Evolutionary conservation across 2,329 filamentous ascomycete species (phyloP), one percentile per base, ranked within the genome.

Genomic region (Epichloe brachyelytri): DNA sequence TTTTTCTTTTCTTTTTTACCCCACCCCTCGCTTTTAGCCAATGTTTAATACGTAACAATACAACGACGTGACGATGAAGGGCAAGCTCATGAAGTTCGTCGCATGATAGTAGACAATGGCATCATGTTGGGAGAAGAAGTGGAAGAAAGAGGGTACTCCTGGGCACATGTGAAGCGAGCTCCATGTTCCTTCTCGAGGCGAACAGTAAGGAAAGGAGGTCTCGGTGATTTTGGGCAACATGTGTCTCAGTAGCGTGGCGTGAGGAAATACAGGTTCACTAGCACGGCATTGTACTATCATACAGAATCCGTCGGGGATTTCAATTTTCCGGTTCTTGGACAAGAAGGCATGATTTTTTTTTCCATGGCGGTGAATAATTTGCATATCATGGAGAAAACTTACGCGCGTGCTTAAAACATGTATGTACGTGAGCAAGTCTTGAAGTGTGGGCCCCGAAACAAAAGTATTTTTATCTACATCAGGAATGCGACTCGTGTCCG

Each of bases 21-120:
- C 22, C 22, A 26, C 7, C 20, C 20, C 39, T 40, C 34, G 14
- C 36, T 17, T 48, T 48, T 50, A 54, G 51, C 38, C 49, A 51
- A 47, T 47, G 56, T 54, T 54, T 54, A 53, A 60, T 57, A 55
- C 64, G 62, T 63, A 62, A 64, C 61, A 64, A 57, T 46, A 51
- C 39, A 48, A 58, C 53, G 59, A 64, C 55, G 58, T 61, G 58
- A 65, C 60, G 60, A 65, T 43, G 10, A 46, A 49, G 43, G 46
- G 14, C 36, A 45, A 15, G 12, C 41, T 49, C 45, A 46, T 15
- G 49, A 48, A 59, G 55, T 51, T 51, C 52, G 58, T 63, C 55
- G 53, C 58, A 60, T 57, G 56, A 59, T 51, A 56, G 56, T 60
- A 59, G 54, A 58, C 56, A 60, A 54, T 56, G 30, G 33, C 50